Percentiles rank a stretch among this genome's conserved stretches.
Conservation (phyloP, 1,284 basidiomycete genomes). For the Coniferiporia sulphurascens region DNA sequence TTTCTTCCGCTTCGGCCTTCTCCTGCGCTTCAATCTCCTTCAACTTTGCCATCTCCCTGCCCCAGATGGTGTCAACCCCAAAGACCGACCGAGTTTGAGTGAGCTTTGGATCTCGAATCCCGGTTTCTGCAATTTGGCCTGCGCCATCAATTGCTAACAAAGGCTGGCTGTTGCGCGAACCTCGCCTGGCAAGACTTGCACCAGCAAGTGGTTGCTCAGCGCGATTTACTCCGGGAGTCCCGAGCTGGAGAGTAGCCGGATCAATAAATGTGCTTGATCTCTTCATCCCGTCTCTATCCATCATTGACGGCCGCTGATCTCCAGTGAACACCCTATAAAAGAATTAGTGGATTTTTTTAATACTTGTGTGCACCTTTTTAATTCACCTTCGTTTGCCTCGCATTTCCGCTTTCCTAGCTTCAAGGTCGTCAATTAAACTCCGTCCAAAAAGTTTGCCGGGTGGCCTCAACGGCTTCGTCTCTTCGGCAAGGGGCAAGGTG, state of each 20-base stretch:
- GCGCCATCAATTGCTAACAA: conserved; percentile 58
- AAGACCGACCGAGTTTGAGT: conserved; percentile 66
- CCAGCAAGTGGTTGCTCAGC: conserved; percentile 38
- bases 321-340: conserved; percentile 58
- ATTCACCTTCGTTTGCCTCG: conserved; percentile 65
- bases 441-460: conserved; percentile 76
- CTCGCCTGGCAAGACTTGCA: conserved; percentile 39
- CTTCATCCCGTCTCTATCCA: conserved; percentile 54
- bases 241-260: conserved; percentile 49
- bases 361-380: conserved; percentile 11
- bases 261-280: conserved; percentile 69
- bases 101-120: conserved; percentile 22
- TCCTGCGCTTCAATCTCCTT: conserved; percentile 66
- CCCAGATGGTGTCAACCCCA: conserved; percentile 78
- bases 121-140: conserved; percentile 23
- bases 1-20: conserved; percentile 43
- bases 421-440: conserved; percentile 77
- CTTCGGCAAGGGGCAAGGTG: conserved; percentile 28
- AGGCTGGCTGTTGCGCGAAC: conserved; percentile 48
- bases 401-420: conserved; percentile 70
- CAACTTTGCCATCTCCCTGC: conserved; percentile 70
- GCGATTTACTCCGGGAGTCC: conserved; percentile 38
- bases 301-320: conserved; percentile 80
- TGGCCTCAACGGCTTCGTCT: conserved; percentile 44
- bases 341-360: not conserved